Conservation (phyloP, 768 basidiomycete genomes). For the Cubamyces sp. region DNA sequence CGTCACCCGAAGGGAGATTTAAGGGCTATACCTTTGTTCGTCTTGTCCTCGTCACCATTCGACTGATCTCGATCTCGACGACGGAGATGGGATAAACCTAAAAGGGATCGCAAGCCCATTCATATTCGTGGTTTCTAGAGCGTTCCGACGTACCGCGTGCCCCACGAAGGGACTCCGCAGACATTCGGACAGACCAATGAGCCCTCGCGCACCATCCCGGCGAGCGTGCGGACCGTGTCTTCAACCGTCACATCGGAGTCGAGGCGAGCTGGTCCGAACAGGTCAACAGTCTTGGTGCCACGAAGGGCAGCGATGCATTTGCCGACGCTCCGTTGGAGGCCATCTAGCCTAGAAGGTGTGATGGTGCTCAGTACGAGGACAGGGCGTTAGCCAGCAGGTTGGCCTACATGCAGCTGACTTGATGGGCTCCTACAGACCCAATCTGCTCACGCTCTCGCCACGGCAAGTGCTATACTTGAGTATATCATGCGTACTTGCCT, state of each 20-base stretch:
- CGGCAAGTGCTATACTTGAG: constrained; percentile 22
- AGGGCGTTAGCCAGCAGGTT: too few species aligned
- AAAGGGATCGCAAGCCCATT: not conserved
- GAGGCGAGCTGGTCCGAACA: constrained; percentile 58
- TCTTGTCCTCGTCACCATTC: constrained; percentile 57
- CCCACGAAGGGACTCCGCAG: constrained; percentile 51
- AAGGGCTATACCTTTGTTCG: constrained; percentile 42
- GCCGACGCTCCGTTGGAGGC: constrained; percentile 50
- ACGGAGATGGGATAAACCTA: constrained; percentile 53
- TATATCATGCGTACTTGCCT: constrained; percentile 37
- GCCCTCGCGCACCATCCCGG: constrained; percentile 55
- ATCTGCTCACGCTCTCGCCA: too few species aligned
- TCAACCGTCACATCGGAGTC: constrained; percentile 44
- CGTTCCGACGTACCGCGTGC: constrained; percentile 34
- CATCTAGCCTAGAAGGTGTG: constrained; percentile 44
- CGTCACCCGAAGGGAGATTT: not conserved
- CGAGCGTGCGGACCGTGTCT: constrained; percentile 46
- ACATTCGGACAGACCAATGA: constrained; percentile 64
- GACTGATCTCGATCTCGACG: constrained; percentile 69
- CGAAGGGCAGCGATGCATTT: constrained; percentile 49
- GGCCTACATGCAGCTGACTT: too few species aligned
- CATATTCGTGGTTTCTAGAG: too few species aligned
- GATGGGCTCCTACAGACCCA: too few species aligned
- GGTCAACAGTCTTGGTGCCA: constrained; percentile 58
- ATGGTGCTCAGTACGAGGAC: too few species aligned